Conservation (phyloP, 495 filamentous ascomycete species). For the Talaromyces liani region DNA sequence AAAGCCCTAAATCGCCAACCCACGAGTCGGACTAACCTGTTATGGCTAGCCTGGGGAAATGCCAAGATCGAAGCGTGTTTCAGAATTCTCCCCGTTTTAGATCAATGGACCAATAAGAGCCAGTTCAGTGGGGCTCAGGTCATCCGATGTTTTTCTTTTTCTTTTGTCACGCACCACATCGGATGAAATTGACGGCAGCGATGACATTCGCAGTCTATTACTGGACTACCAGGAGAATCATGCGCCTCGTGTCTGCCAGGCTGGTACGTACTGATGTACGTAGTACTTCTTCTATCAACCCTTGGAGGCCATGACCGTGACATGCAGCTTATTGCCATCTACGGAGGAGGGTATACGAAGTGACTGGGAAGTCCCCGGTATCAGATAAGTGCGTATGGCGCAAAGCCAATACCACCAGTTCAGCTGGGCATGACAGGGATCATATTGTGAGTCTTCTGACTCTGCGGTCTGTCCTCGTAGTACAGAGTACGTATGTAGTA, state of each 20-base stretch:
- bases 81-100: conserved; percentile 15
- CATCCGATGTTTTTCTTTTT: background rate
- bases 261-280: background rate
- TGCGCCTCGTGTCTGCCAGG: background rate
- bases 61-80: conserved; percentile 11
- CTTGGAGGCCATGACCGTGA: background rate
- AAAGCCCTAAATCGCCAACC: background rate
- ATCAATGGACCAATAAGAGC: background rate
- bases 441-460: background rate
- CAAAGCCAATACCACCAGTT: background rate
- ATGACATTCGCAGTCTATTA: background rate
- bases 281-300: background rate
- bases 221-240: no score
- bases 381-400: background rate
- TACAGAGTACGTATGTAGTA: background rate
- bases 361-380: background rate
- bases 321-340: background rate
- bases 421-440: background rate
- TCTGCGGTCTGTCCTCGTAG: background rate
- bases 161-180: background rate
- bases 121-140: background rate
- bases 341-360: background rate
- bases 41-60: background rate
- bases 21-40: background rate
- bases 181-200: background rate